These are phyloP conservation scores for Volvox africanus DNA, from an alignment of 139 green algal species.

Conservation along the genomic window DNA sequence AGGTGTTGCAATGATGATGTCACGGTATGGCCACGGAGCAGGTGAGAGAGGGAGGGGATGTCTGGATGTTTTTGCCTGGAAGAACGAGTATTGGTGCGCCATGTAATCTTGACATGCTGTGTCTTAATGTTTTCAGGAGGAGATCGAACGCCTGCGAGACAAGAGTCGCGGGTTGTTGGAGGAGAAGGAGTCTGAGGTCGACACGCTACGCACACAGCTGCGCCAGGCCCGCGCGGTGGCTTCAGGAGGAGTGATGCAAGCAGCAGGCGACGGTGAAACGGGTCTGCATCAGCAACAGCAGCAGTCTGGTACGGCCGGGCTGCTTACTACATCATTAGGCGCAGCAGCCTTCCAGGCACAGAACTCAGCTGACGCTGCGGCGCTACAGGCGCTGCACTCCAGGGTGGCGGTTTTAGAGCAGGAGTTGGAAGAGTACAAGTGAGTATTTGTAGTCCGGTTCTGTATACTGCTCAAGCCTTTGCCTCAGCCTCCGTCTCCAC, in stretches of 20 bases:
- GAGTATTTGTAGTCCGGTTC: not conserved
- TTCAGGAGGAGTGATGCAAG: too few relatives aligned
- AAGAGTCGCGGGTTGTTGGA: slow-evolving; percentile 55
- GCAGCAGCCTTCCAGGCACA: not conserved
- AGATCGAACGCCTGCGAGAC: slow-evolving; percentile 53
- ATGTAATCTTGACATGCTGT: too few relatives aligned
- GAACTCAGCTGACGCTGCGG: not conserved
- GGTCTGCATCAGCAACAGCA: not conserved
- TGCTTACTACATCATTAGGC: not conserved
- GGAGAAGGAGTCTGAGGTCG: slow-evolving; percentile 59
- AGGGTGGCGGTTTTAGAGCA: not conserved
- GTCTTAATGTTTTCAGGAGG: slow-evolving; percentile 31
- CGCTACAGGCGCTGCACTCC: not conserved
- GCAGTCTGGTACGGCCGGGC: not conserved
- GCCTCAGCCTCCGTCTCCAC: too few relatives aligned
- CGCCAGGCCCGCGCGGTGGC: slow-evolving; percentile 10
- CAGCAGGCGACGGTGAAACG: not conserved
- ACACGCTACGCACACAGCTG: slow-evolving; percentile 51
- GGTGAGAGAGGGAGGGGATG: too few relatives aligned
- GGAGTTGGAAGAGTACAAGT: slow-evolving; percentile 38
- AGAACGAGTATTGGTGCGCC: too few relatives aligned
- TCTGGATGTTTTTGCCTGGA: too few relatives aligned
- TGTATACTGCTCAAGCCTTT: too few relatives aligned
- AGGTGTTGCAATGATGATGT: too few relatives aligned
- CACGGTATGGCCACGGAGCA: too few relatives aligned